phyloP scores from a whole-genome alignment of 1,284 basidiomycete genomes.

The Anthracocystis panici-leucophaei region DNA sequence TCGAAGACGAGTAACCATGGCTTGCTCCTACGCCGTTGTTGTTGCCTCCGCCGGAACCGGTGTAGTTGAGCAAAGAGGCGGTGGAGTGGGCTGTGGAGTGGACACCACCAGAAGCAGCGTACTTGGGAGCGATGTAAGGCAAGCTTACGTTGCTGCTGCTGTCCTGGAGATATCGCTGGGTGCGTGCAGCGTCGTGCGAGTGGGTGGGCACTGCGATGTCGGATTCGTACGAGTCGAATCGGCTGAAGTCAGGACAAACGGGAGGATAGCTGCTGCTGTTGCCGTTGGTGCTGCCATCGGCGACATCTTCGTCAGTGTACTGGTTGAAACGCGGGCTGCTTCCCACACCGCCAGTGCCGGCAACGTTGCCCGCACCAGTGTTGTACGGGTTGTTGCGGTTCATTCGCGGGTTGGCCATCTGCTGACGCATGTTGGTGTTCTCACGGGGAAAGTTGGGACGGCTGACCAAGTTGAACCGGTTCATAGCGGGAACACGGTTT shows the following conservation, averaged over 20 bases:
- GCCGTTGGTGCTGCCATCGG: conserved; percentile 8
- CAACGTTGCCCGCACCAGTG: conserved; percentile 19
- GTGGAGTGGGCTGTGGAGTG: conserved; percentile 28
- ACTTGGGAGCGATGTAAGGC: conserved; percentile 48
- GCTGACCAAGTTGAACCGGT: conserved; percentile 40
- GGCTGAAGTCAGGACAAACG: conserved; percentile 17
- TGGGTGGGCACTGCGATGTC: conserved; percentile 36
- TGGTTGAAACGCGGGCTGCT: conserved; percentile 35
- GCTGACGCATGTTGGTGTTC: conserved; percentile 36
- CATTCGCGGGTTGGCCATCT: conserved; percentile 22
- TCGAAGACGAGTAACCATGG: conserved; percentile 35
- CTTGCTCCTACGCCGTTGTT: conserved; percentile 21
- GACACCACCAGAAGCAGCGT: conserved; percentile 22
- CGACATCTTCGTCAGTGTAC: conserved; percentile 13
- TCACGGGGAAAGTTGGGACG: conserved; percentile 42
- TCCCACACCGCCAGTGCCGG: conserved; percentile 18
- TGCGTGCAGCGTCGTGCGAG: conserved; percentile 40
- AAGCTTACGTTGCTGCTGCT: conserved; percentile 44
- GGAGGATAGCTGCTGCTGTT: conserved; percentile 35
- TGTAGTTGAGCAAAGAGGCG: conserved; percentile 45
- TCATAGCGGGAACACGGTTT: conserved; percentile 23
- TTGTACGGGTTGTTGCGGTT: conserved; percentile 29
- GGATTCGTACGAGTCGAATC: conserved; percentile 44
- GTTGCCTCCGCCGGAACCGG: conserved; percentile 26
- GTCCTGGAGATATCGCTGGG: conserved; percentile 49